Evolutionary conservation across 345 rosid species (phyloP).

Genomic region (Bruguiera sexangula): DNA sequence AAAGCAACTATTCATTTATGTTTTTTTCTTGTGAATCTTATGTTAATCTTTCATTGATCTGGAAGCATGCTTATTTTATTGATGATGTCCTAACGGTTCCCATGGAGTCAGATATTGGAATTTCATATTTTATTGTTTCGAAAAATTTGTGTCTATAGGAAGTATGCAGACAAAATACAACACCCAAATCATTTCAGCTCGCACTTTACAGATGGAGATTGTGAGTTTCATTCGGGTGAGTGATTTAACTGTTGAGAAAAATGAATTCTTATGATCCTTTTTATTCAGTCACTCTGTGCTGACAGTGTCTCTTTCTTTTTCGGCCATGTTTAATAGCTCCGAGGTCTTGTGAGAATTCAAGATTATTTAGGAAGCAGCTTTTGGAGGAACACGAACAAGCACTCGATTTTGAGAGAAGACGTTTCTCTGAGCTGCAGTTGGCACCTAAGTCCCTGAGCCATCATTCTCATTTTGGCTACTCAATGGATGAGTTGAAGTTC

Average conservation of each 20-base stretch:
- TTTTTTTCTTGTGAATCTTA: background rate
- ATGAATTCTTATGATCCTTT: background rate
- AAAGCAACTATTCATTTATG: background rate
- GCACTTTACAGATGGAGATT: slow-evolving; percentile 52
- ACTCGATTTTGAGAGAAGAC: slow-evolving; percentile 46
- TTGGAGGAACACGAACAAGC: slow-evolving; percentile 49
- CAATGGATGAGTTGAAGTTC: slow-evolving; percentile 43
- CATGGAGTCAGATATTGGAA: background rate
- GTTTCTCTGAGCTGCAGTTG: slow-evolving; percentile 36
- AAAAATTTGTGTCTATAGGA: slow-evolving; percentile 34
- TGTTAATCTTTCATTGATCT: background rate
- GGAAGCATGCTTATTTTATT: background rate
- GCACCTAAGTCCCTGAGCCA: slow-evolving; percentile 35
- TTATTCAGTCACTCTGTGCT: background rate
- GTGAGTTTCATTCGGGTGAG: slow-evolving; percentile 61
- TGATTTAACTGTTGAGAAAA: background rate
- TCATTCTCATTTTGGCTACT: slow-evolving; percentile 48
- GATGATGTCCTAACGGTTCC: background rate
- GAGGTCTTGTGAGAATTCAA: slow-evolving; percentile 43
- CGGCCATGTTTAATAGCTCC: slow-evolving; percentile 31
- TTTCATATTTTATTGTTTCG: background rate
- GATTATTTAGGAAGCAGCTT: slow-evolving; percentile 43
- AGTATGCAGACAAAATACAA: slow-evolving; percentile 50
- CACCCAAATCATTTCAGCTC: slow-evolving; percentile 39
- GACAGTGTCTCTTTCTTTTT: background rate